Evolutionary conservation across 208 protist species (phyloP).

Genomic region (Naegleria lovaniensis): DNA sequence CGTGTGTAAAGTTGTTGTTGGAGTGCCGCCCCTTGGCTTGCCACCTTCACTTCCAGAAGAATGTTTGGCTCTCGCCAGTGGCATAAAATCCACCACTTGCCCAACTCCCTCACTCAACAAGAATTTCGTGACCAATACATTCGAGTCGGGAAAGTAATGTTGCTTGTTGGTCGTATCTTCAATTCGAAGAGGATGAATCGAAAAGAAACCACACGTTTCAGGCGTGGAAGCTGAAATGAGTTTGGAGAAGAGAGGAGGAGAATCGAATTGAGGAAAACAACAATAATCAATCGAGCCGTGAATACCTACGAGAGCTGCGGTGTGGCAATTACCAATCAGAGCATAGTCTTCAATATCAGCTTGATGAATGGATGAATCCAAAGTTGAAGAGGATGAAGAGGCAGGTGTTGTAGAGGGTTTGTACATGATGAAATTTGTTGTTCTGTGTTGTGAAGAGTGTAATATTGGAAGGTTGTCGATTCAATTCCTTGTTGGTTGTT

Average conservation of each 20-base stretch:
- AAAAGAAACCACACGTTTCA: not conserved
- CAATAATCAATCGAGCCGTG: not conserved
- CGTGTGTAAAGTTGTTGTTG: not conserved
- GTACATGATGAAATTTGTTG: too few species aligned
- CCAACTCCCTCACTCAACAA: constrained; percentile 6
- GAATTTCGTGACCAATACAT: constrained; percentile 1
- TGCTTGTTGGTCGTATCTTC: not conserved
- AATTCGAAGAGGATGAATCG: not conserved
- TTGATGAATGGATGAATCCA: not conserved
- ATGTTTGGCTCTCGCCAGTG: not conserved
- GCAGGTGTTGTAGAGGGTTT: too few species aligned
- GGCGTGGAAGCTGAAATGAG: not conserved
- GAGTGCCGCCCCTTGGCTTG: too few species aligned
- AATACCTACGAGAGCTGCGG: not conserved
- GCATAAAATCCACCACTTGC: constrained; percentile 8
- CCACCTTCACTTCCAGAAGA: not conserved
- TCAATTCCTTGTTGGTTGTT: too few species aligned
- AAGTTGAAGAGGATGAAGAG: too few species aligned
- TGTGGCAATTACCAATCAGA: not conserved
- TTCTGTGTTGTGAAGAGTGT: too few species aligned
- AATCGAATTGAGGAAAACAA: constrained; percentile 1
- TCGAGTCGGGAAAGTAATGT: not conserved
- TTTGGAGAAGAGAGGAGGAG: not conserved
- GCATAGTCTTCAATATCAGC: constrained; percentile 6
- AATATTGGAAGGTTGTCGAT: too few species aligned